These are phyloP conservation scores for Nothophytophthora sp. DNA, from an alignment of 352 stramenopile species.

Conservation along the genomic window DNA sequence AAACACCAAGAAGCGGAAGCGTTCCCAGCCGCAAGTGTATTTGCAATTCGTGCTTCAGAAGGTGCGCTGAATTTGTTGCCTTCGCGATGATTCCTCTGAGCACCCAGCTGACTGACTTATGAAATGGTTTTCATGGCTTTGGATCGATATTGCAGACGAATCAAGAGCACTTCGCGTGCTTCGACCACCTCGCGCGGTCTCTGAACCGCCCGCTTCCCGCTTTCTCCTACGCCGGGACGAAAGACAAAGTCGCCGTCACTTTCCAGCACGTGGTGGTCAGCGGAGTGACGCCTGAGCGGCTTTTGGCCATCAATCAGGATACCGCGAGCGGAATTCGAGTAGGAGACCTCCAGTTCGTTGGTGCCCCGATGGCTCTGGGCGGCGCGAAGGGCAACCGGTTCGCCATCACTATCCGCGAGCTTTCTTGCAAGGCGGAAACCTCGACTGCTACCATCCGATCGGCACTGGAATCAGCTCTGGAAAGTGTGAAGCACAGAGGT, in stretches of 20 bases:
- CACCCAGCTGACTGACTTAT: too few relatives aligned
- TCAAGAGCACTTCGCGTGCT: constrained; percentile 69
- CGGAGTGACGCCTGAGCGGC: constrained; percentile 36
- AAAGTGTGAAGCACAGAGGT: constrained; percentile 31
- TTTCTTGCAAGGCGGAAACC: constrained; percentile 20
- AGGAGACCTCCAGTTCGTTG: constrained; percentile 55
- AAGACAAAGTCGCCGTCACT: constrained; percentile 77
- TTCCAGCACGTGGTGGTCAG: constrained; percentile 65
- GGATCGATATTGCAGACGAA: constrained; percentile 59
- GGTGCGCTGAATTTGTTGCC: constrained; percentile 20
- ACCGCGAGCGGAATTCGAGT: constrained; percentile 27
- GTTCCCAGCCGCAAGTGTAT: constrained; percentile 43
- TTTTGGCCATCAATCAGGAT: constrained; percentile 43
- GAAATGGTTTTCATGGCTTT: neutral
- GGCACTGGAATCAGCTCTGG: constrained; percentile 23
- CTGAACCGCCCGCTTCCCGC: constrained; percentile 49
- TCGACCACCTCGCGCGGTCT: constrained; percentile 51
- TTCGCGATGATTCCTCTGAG: too few relatives aligned
- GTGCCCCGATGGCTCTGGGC: constrained; percentile 52
- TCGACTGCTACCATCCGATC: constrained; percentile 9
- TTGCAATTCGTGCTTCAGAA: constrained; percentile 75
- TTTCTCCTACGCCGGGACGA: constrained; percentile 72
- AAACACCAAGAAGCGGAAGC: constrained; percentile 75
- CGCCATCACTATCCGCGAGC: constrained; percentile 45
- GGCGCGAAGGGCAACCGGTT: constrained; percentile 66